Conservation (phyloP, 352 stramenopile species). For the Pythium utonaiense region DNA sequence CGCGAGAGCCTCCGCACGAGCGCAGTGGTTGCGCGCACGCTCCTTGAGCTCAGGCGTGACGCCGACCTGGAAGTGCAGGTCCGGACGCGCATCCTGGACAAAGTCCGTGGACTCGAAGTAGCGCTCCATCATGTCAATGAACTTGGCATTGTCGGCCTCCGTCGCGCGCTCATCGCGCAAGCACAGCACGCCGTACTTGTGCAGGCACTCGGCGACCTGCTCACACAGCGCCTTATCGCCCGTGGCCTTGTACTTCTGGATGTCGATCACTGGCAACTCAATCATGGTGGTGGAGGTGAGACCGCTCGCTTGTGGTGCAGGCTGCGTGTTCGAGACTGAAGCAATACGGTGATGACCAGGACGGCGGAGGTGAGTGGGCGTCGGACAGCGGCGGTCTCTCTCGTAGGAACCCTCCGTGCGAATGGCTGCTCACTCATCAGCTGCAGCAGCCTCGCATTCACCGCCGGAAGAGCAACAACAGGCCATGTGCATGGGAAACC, state of each 20-base stretch:
- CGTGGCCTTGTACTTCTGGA: slow-evolving; percentile 74
- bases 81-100: slow-evolving; percentile 79
- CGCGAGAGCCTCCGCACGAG: slow-evolving; percentile 41
- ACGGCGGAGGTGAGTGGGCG: not conserved
- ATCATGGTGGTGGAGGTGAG: slow-evolving; percentile 35
- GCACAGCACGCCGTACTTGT: slow-evolving; percentile 85
- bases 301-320: not conserved
- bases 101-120: slow-evolving; percentile 91
- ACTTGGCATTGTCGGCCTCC: slow-evolving; percentile 75
- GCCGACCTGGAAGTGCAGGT: slow-evolving; percentile 88
- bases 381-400: slow-evolving; percentile 4
- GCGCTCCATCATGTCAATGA: slow-evolving; percentile 92
- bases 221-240: slow-evolving; percentile 65
- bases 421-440: slow-evolving; percentile 19
- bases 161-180: slow-evolving; percentile 72
- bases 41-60: slow-evolving; percentile 88
- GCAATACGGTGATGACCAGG: not conserved
- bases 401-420: no score
- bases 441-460: slow-evolving; percentile 24
- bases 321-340: slow-evolving; percentile 12
- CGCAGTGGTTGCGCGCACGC: slow-evolving; percentile 82
- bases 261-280: slow-evolving; percentile 79
- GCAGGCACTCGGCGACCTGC: slow-evolving; percentile 75
- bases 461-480: not conserved
- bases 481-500: no score